A percentile compares a stretch with the other conserved stretches of the same genome.
Conservation (phyloP, 768 basidiomycete genomes). For the Lyophyllum shimeji region DNA sequence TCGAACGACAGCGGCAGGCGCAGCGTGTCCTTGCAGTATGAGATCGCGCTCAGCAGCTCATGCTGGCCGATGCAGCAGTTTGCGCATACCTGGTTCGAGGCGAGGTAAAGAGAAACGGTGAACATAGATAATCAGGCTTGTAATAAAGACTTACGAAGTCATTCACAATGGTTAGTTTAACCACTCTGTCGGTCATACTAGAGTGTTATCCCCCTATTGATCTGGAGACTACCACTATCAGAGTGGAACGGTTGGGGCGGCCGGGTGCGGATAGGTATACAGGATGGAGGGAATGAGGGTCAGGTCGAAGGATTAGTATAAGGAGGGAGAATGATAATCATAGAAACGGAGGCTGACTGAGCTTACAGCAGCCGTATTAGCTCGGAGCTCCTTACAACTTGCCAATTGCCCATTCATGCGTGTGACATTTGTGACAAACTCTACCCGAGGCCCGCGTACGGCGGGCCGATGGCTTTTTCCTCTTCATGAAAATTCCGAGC, state of each 20-base stretch:
- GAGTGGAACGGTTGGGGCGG: conserved; percentile 5
- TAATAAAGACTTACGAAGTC: conserved; percentile 37
- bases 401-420: conserved; percentile 13
- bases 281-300: conserved; percentile 11
- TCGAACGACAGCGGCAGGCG: conserved; percentile 49
- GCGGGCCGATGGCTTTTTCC: too few species aligned
- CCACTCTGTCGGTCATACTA: conserved; percentile 40
- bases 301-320: conserved; percentile 14
- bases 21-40: conserved; percentile 45
- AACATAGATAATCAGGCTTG: conserved; percentile 6
- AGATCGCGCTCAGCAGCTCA: conserved; percentile 50
- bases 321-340: conserved; percentile 25
- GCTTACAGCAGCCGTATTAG: conserved; percentile 16
- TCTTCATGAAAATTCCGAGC: not conserved
- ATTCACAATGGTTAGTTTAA: conserved; percentile 48
- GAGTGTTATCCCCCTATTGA: conserved; percentile 9
- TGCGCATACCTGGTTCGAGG: conserved; percentile 38
- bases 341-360: conserved; percentile 28
- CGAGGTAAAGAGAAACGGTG: not conserved
- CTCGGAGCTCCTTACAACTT: conserved; percentile 12
- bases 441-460: not conserved
- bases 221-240: not conserved
- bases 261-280: conserved; percentile 6
- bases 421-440: conserved; percentile 16
- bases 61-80: conserved; percentile 55